Conservation (phyloP, 148 eudicot species). For the Dianthus caryophyllus region DNA sequence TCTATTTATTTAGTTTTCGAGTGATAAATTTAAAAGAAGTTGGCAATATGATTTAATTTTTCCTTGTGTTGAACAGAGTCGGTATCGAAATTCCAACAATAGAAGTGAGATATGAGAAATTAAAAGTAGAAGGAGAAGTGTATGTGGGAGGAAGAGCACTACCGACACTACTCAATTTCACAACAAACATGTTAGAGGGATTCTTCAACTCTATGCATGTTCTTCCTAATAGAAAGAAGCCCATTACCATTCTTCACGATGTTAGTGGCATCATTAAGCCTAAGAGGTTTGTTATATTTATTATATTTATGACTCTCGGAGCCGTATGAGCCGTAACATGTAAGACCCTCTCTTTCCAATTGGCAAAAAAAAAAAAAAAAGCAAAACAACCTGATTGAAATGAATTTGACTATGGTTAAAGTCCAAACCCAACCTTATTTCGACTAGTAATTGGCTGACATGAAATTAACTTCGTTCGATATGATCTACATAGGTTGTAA, state of each 20-base stretch:
- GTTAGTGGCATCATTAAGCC: slow-evolving; percentile 63
- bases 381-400: too few relatives aligned
- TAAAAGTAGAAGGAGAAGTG: slow-evolving; percentile 55
- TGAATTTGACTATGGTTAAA: too few relatives aligned
- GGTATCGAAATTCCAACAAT: slow-evolving; percentile 62
- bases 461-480: too few relatives aligned
- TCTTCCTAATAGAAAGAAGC: slow-evolving; percentile 42
- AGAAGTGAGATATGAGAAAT: slow-evolving; percentile 61
- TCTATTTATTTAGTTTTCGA: too few relatives aligned
- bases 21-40: too few relatives aligned
- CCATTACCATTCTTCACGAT: slow-evolving; percentile 44
- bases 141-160: slow-evolving; percentile 56
- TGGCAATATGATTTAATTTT: background rate
- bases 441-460: too few relatives aligned
- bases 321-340: too few relatives aligned
- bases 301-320: too few relatives aligned
- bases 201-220: slow-evolving; percentile 35
- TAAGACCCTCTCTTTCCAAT: too few relatives aligned
- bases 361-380: too few relatives aligned
- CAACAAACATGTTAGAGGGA: slow-evolving; percentile 38
- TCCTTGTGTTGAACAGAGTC: slow-evolving; percentile 34
- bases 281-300: slow-evolving; percentile 50
- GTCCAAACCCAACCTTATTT: too few relatives aligned
- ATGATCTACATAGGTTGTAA: too few relatives aligned
- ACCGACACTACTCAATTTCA: slow-evolving; percentile 52